These are phyloP conservation scores for Umbilicus rupestris DNA, from an alignment of 164 flowering plant species.

Conservation along the genomic window DNA sequence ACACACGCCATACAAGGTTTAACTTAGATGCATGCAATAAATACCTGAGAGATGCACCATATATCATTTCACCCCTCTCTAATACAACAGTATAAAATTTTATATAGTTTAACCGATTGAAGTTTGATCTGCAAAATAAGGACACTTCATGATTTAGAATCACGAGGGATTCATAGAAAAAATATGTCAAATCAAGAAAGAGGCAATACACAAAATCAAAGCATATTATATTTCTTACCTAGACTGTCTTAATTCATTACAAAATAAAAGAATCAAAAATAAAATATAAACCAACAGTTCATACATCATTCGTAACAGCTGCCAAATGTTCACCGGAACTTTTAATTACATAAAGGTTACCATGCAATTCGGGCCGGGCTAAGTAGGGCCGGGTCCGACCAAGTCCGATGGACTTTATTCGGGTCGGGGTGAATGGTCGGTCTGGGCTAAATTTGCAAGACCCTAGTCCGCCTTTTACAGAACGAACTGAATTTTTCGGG, in stretches of 20 bases:
- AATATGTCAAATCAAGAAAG: not conserved
- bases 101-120: conserved; percentile 63
- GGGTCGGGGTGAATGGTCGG: too few species aligned
- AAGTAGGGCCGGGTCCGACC: too few species aligned
- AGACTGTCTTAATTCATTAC: too few species aligned
- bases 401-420: too few species aligned
- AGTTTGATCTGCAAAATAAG: conserved; percentile 56
- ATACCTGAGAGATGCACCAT: conserved; percentile 94
- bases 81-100: conserved; percentile 72
- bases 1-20: too few species aligned
- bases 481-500: too few species aligned
- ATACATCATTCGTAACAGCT: not conserved
- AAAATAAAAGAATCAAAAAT: too few species aligned
- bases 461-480: too few species aligned
- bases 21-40: too few species aligned
- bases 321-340: not conserved
- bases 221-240: not conserved
- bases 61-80: conserved; percentile 84
- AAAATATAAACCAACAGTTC: not conserved
- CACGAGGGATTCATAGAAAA: not conserved
- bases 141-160: not conserved
- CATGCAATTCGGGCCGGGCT: too few species aligned
- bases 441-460: too few species aligned
- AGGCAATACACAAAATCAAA: not conserved
- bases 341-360: not conserved